These are phyloP conservation scores for Neurospora intermedia DNA, from an alignment of 495 filamentous ascomycete species.

Conservation along the genomic window DNA sequence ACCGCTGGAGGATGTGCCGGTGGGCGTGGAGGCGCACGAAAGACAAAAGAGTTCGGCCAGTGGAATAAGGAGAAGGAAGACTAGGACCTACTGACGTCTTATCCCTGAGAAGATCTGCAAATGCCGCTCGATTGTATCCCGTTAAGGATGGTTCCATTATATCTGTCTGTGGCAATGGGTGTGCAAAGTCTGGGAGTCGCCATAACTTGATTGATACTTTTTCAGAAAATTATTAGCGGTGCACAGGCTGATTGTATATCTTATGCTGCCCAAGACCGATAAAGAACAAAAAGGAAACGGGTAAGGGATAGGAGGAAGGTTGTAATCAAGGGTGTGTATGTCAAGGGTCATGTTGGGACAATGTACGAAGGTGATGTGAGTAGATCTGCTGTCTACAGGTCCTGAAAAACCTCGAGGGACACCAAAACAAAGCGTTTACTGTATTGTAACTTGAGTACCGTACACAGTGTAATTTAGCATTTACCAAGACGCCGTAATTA, in stretches of 20 bases:
- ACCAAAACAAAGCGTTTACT: neutral
- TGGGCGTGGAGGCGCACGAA: conserved; percentile 11
- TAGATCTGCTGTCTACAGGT: neutral
- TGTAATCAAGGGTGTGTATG: neutral
- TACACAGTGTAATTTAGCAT: neutral
- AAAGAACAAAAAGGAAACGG: neutral
- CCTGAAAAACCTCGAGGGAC: neutral
- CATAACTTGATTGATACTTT: neutral
- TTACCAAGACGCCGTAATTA: neutral
- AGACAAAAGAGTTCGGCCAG: conserved; percentile 3
- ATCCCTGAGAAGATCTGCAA: neutral
- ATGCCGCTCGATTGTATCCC: neutral
- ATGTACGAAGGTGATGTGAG: neutral
- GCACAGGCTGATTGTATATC: neutral
- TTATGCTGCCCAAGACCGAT: neutral
- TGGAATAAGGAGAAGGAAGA: conserved; percentile 4
- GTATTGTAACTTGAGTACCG: neutral
- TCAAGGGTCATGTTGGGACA: neutral
- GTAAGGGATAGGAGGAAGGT: neutral
- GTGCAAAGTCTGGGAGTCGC: neutral
- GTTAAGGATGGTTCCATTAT: neutral
- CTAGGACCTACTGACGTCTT: conserved; percentile 8
- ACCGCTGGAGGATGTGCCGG: conserved; percentile 8
- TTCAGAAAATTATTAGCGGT: neutral
- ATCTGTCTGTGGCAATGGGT: neutral